These are phyloP conservation scores for Chalciporus piperatus DNA, from an alignment of 768 basidiomycete species.

Conservation along the genomic window DNA sequence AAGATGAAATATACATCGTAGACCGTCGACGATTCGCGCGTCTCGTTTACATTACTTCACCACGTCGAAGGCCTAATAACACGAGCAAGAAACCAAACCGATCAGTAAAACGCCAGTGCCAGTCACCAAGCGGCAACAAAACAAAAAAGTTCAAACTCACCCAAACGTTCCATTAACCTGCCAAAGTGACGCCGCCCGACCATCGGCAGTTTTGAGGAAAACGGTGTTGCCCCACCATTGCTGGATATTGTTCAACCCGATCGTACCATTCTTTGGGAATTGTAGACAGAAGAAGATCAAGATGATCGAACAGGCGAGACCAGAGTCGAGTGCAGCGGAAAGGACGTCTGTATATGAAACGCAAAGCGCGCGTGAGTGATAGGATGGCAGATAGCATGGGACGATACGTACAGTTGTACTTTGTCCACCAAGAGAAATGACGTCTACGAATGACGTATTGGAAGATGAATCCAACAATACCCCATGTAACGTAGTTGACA, in stretches of 20 bases:
- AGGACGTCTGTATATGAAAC: constrained; percentile 45
- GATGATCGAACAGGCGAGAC: constrained; percentile 58
- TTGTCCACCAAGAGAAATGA: constrained; percentile 69
- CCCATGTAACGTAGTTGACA: constrained; percentile 66
- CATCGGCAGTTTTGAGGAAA: constrained; percentile 32
- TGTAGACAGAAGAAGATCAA: constrained; percentile 61
- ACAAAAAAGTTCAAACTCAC: constrained; percentile 12
- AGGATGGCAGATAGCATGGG: constrained; percentile 6
- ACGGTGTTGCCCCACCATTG: constrained; percentile 70
- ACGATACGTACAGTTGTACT: constrained; percentile 38
- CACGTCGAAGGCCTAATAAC: constrained; percentile 9
- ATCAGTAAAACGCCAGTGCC: neutral
- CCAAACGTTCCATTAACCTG: constrained; percentile 25
- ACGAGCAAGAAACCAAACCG: neutral
- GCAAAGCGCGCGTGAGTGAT: neutral
- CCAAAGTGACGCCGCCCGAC: constrained; percentile 7
- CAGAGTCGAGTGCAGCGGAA: constrained; percentile 70
- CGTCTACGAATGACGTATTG: constrained; percentile 60
- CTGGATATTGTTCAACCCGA: constrained; percentile 53
- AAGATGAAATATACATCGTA: no score
- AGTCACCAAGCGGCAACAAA: no score
- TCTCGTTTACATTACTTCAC: no score
- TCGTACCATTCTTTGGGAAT: constrained; percentile 58
- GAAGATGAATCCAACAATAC: constrained; percentile 64
- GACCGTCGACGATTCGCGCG: no score